phyloP scores from a whole-genome alignment of 2,329 filamentous ascomycete genomes.

The Dactylellina cionopaga region DNA sequence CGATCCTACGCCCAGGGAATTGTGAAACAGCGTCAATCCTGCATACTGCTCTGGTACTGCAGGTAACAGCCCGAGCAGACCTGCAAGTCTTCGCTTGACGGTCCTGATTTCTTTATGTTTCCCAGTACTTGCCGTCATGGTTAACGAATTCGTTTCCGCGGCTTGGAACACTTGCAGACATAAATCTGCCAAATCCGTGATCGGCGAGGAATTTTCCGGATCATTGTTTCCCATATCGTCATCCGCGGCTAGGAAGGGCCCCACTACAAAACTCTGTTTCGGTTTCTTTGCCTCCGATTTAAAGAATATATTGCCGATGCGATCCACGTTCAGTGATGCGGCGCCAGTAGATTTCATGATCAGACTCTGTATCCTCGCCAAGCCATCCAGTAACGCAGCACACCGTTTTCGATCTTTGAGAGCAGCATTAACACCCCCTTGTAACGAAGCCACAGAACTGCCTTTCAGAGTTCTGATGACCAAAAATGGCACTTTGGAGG shows the following conservation, averaged over 20 bases:
- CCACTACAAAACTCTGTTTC: conserved; percentile 34
- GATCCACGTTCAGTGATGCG: conserved; percentile 20
- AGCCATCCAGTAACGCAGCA: conserved; percentile 25
- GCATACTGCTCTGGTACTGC: conserved; percentile 34
- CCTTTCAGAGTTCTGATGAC: conserved; percentile 35
- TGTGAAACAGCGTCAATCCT: conserved; percentile 36
- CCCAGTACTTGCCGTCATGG: neutral
- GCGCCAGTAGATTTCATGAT: conserved; percentile 32
- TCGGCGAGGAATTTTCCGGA: conserved; percentile 23
- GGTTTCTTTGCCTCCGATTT: conserved; percentile 40
- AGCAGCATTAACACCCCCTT: conserved; percentile 25
- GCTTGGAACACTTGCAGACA: conserved; percentile 48
- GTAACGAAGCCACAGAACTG: conserved; percentile 7
- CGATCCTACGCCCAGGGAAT: conserved; percentile 15
- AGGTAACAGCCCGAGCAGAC: conserved; percentile 37
- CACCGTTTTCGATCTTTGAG: conserved; percentile 39
- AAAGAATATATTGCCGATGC: conserved; percentile 44
- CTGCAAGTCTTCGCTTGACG: conserved; percentile 42
- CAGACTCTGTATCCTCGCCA: conserved; percentile 29
- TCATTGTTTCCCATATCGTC: conserved; percentile 25
- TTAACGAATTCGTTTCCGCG: conserved; percentile 17
- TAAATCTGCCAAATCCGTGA: conserved; percentile 36
- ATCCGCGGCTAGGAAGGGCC: conserved; percentile 29
- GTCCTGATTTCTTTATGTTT: conserved; percentile 37
- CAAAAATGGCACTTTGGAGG: conserved; percentile 33